Evolutionary conservation across 805 yeast species (phyloP), one percentile per base, ranked within the genome.

Genomic region (Wickerhamomyces bisporus): DNA sequence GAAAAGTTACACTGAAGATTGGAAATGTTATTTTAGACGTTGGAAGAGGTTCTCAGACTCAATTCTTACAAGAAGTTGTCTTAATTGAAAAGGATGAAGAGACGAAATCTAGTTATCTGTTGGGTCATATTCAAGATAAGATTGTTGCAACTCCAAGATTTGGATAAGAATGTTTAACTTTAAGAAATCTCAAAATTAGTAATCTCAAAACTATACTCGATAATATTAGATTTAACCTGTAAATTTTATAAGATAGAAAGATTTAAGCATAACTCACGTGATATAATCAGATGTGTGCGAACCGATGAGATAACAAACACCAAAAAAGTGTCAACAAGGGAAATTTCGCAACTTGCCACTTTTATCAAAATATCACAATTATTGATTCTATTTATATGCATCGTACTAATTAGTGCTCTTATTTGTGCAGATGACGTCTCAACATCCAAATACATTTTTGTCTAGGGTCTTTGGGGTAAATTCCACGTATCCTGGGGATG

Each of bases 11-110:
- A 4, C 72, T 89, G 58, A 73, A 77, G 42, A 64, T 91, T 27
- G 96, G 95, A 12, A 74, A 77, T 36, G 73, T 77, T 7, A 68
- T 74, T 3, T 72, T 80, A 70, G 86, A 82, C 40, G 78, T 88
- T 17, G 66, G 79, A 5, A 71, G 75, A 50, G 96, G 96, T 13
- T 77, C 86, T 3, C 71, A 79, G 11, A 59, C 84, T 6, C 68
- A 74, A 5, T 80, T 87, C 44, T 61, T 83, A 20, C 96, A 91
- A 57, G 91, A 86, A 41, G 66, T 86, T 9, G 76, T 82, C 15
- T 46, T 81, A n/a, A 36, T 44, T 37, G 73, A 78, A 32, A 60
- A 60, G 12, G 60, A 61, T 1, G 61, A 68, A 7, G 56, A 64
- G 5, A 62, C 66, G 6, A 62, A 68, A 17, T 52, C 60, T 11